These are phyloP conservation scores for Chimonanthus praecox DNA, from an alignment of 164 flowering plant species.

Conservation along the genomic window DNA sequence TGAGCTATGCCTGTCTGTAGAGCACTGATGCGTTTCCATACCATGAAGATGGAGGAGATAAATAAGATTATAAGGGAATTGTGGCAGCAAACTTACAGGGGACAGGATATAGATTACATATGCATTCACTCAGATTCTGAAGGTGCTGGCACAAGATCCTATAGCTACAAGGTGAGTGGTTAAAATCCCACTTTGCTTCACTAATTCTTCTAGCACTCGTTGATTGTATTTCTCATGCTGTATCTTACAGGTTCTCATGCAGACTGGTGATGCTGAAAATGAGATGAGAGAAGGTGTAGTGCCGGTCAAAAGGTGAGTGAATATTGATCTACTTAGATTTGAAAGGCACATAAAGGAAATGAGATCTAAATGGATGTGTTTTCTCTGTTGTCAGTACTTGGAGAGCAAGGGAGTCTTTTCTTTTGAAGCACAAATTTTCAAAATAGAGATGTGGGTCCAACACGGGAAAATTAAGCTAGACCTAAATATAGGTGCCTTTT, in stretches of 20 bases:
- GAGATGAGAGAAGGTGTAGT: no score
- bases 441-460: no score
- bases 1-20: conserved; percentile 27
- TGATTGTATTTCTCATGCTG: no score
- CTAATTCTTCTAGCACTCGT: no score
- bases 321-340: not conserved
- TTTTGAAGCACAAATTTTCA: not conserved
- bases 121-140: conserved; percentile 89
- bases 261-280: no score
- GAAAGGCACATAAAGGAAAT: not conserved
- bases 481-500: no score
- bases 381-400: not conserved
- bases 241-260: no score
- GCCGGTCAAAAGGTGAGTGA: conserved; percentile 77
- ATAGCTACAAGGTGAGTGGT: no score
- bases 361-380: not conserved
- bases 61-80: conserved; percentile 90
- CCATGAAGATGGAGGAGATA: conserved; percentile 99
- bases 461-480: no score
- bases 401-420: not conserved
- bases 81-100: conserved; percentile 99
- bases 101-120: conserved; percentile 95
- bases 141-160: no score
- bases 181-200: no score
- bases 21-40: conserved; percentile 98